Evolutionary conservation across 1,284 basidiomycete species (phyloP), one percentile per base, ranked within the genome.

Genomic region (Limonomyces culmigenus): DNA sequence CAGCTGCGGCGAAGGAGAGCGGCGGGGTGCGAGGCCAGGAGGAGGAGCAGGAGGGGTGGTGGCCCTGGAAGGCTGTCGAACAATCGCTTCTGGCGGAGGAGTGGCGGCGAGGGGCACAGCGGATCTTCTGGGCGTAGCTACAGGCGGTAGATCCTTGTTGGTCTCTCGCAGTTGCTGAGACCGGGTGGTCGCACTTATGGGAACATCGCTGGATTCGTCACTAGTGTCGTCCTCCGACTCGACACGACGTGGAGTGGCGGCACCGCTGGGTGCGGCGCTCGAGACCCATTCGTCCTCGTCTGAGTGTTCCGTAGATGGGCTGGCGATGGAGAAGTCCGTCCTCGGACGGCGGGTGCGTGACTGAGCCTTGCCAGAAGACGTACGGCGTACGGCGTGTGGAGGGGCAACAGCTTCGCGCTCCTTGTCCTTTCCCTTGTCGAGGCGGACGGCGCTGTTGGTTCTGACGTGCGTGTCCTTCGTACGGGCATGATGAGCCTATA

Each of bases 241-340:
- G 12, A n/a, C 41, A 35, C 48, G 51, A 41, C 64, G 65, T 6
- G 79, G 78, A 2, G 77, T 81, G 2, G 58, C 74, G 1, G 69
- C 73, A 12, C 75, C 77, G 45, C 75, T 80, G 6, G 25, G 25
- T 12, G 13, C 25, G 50, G 77, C 77, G 48, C 70, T 77, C 14
- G 76, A 79, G 2, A 77, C 63, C 75, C 77, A 80, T 41, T 73
- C 79, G 37, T 78, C 72, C 14, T 70, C 75, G 29, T 75, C 72
- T 13, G 65, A 69, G 34, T 27, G 10, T 8, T 67, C 65, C 17
- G 52, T 60, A 34, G 53, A 59, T 36, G 60, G 58, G 40, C 58
- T 66, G 15, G 71, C 58, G 36, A 80, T 62, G 15, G 68, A 67
- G 47, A 80, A 80, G 3, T 66, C n/a, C 72, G 19, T 55, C 47